Evolutionary conservation across 169 alveolate species (phyloP).

Genomic region (Cyclospora cayetanensis): DNA sequence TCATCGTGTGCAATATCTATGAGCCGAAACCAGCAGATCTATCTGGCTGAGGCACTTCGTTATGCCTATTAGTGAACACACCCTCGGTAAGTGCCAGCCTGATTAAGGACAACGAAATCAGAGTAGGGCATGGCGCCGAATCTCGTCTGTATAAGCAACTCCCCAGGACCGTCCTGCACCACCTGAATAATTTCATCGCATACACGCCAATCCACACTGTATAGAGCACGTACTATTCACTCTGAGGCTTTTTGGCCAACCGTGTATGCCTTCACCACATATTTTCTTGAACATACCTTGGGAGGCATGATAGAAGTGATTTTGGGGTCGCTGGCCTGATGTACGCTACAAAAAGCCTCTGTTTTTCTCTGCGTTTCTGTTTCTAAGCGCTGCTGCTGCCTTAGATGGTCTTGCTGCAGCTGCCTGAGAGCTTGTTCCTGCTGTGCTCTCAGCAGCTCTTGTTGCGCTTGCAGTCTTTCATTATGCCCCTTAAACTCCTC

Average conservation of each 20-base stretch:
- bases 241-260: too few species aligned
- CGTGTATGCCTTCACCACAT: too few species aligned
- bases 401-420: not conserved
- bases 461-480: not conserved
- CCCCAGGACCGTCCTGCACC: not conserved
- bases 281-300: too few species aligned
- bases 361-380: not conserved
- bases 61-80: not conserved
- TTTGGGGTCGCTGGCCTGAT: too few species aligned
- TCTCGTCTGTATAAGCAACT: constrained; percentile 18
- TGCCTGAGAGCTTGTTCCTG: constrained; percentile 28
- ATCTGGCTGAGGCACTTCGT: not conserved
- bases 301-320: too few species aligned
- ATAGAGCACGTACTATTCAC: not conserved
- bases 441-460: constrained; percentile 3
- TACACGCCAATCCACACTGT: not conserved
- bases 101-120: not conserved
- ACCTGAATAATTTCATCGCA: not conserved
- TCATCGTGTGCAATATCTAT: too few species aligned
- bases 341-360: not conserved
- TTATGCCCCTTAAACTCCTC: not conserved
- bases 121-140: constrained; percentile 25
- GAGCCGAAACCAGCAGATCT: too few species aligned
- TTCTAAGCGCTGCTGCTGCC: constrained; percentile 33
- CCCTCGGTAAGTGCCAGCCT: not conserved